Conservation (phyloP, 2,329 filamentous ascomycete genomes). For the Microdochium trichocladiopsis region DNA sequence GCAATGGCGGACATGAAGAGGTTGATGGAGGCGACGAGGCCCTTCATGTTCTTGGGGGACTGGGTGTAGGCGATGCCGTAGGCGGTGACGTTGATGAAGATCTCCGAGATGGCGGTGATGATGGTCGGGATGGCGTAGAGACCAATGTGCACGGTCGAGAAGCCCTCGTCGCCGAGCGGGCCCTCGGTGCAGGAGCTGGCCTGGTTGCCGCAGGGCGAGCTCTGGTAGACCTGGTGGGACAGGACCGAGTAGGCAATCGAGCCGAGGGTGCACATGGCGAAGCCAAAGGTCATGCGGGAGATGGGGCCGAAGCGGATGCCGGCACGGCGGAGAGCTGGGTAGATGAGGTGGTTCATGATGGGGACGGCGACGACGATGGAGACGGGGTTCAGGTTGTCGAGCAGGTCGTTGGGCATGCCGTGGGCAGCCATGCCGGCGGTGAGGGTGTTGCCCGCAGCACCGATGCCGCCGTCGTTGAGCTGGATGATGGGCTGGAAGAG, state of each 20-base stretch:
- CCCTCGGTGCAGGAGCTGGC: not conserved
- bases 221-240: not conserved
- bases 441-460: conserved; percentile 31
- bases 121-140: conserved; percentile 35
- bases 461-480: conserved; percentile 30
- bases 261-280: not conserved
- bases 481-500: conserved; percentile 28
- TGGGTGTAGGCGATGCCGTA: conserved; percentile 75
- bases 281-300: not conserved
- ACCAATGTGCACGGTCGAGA: not conserved
- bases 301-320: not conserved
- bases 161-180: not conserved
- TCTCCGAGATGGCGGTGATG: conserved; percentile 43
- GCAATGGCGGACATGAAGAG: conserved; percentile 66
- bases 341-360: not conserved
- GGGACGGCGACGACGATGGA: conserved; percentile 25
- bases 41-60: conserved; percentile 74
- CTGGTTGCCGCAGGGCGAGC: not conserved
- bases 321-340: not conserved
- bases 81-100: conserved; percentile 49
- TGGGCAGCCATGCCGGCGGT: conserved; percentile 31
- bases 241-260: not conserved
- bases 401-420: conserved; percentile 34
- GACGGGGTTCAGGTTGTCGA: conserved; percentile 34
- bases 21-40: conserved; percentile 63